Percentiles rank a stretch among this genome's conserved stretches.
phyloP scores from a whole-genome alignment of 108 stramenopile species.

The Stephanodiscus minutulus region DNA sequence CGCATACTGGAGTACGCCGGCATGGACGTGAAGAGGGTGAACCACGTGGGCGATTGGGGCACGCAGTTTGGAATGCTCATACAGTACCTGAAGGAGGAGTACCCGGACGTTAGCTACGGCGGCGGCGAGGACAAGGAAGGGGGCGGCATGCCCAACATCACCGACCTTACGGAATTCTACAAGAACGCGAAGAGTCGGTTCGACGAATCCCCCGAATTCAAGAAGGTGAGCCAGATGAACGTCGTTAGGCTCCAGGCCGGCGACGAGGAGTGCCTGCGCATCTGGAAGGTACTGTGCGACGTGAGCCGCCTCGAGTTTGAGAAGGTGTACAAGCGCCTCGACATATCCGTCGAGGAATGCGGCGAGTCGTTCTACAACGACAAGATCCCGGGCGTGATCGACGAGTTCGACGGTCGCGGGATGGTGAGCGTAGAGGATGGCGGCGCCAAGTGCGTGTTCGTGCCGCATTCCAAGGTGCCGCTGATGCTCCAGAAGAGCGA shows the following conservation, averaged over 20 bases:
- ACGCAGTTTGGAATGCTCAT: constrained; percentile 99
- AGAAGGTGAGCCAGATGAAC: constrained; percentile 89
- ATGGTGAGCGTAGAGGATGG: constrained; percentile 83
- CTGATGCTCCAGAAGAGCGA: constrained; percentile 98
- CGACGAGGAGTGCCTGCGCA: constrained; percentile 82
- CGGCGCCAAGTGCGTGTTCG: constrained; percentile 93
- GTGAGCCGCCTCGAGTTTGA: constrained; percentile 93
- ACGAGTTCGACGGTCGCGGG: constrained; percentile 80
- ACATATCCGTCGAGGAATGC: constrained; percentile 89
- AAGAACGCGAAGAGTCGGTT: constrained; percentile 94
- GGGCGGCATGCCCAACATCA: constrained; percentile 79
- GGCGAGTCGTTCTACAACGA: constrained; percentile 99
- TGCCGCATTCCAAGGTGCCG: constrained; percentile 84
- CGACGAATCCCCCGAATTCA: constrained; percentile 94
- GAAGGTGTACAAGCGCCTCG: constrained; percentile 97
- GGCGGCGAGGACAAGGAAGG: constrained; percentile 42
- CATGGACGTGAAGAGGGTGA: constrained; percentile 87
- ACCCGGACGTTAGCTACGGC: constrained; percentile 65
- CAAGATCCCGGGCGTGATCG: constrained; percentile 93
- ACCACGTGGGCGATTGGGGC: constrained; percentile 99
- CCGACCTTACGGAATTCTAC: constrained; percentile 97
- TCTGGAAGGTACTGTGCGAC: constrained; percentile 96
- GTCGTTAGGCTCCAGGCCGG: constrained; percentile 98
- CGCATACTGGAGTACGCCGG: constrained; percentile 94
- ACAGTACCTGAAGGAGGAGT: constrained; percentile 96